Conservation (phyloP, 192 early-diverging fungal genomes). For the Coemansia sp. region DNA sequence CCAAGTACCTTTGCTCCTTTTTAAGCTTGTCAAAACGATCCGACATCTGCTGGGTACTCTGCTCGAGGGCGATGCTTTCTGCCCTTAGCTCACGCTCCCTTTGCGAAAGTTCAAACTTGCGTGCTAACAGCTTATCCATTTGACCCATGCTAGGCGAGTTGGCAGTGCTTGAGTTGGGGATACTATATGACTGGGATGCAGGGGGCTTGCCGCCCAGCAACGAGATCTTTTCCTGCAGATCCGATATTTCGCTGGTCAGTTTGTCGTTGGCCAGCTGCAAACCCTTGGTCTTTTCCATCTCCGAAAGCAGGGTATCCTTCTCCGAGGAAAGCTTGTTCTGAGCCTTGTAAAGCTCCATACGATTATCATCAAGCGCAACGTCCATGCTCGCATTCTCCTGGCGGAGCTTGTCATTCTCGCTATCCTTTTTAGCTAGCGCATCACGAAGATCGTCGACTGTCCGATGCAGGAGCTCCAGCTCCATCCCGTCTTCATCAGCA, state of each 20-base stretch:
- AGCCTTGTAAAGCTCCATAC: conserved; percentile 7
- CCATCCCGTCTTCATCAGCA: background rate
- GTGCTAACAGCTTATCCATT: background rate
- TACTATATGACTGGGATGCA: background rate
- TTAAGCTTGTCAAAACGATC: conserved; percentile 22
- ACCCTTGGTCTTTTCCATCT: conserved; percentile 14
- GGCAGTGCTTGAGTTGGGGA: conserved; percentile 6
- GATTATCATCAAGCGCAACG: conserved; percentile 16
- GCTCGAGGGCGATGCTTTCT: conserved; percentile 19
- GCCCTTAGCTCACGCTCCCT: conserved; percentile 1
- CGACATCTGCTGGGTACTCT: conserved; percentile 7
- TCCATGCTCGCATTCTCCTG: conserved; percentile 23
- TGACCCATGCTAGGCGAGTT: conserved; percentile 22
- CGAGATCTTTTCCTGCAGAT: conserved; percentile 4
- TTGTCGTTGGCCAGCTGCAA: conserved; percentile 1
- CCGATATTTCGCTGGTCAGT: background rate
- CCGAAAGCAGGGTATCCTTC: conserved; percentile 2
- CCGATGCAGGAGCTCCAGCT: conserved; percentile 14
- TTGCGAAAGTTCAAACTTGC: conserved; percentile 9
- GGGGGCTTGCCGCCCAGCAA: background rate
- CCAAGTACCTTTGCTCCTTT: conserved; percentile 40
- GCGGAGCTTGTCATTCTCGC: conserved; percentile 27
- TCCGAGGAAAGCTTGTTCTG: conserved; percentile 14
- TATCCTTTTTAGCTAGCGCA: conserved; percentile 13
- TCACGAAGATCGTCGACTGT: conserved; percentile 13